phyloP scores from a whole-genome alignment of 2,329 filamentous ascomycete genomes.

The Nemania serpens region DNA sequence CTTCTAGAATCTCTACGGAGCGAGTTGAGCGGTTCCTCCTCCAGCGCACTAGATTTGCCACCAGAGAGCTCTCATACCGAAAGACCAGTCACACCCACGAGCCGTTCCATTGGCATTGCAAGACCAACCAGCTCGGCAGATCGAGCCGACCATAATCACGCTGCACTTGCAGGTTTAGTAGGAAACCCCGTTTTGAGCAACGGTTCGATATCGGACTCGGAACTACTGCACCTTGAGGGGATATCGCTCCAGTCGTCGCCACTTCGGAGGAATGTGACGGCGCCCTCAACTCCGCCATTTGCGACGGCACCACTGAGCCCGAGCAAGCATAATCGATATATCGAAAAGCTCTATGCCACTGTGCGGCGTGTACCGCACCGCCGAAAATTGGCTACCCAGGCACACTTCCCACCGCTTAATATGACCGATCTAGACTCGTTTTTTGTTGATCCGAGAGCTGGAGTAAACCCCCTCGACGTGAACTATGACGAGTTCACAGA shows the following conservation, averaged over 20 bases:
- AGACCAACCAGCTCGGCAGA: conserved; percentile 16
- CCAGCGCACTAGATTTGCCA: conserved; percentile 31
- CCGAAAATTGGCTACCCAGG: conserved; percentile 26
- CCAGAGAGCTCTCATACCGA: conserved; percentile 25
- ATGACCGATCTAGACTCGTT: conserved; percentile 25
- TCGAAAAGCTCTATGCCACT: conserved; percentile 38
- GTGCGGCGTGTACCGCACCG: conserved; percentile 36
- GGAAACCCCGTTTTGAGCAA: conserved; percentile 40
- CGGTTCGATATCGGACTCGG: conserved; percentile 53
- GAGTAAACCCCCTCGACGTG: conserved; percentile 19
- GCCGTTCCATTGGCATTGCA: conserved; percentile 19
- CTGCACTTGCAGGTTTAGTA: conserved; percentile 26
- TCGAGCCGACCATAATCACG: conserved; percentile 24
- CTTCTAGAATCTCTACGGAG: conserved; percentile 38
- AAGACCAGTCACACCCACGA: conserved; percentile 16
- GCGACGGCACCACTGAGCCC: conserved; percentile 35
- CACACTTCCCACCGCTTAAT: conserved; percentile 15
- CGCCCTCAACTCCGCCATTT: conserved; percentile 34
- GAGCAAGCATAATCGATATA: conserved; percentile 36
- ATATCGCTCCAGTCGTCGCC: conserved; percentile 48
- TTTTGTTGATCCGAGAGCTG: conserved; percentile 12
- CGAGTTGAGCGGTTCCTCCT: conserved; percentile 28
- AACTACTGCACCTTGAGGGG: conserved; percentile 53
- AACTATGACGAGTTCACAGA: conserved; percentile 26
- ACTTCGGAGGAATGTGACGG: conserved; percentile 33